phyloP scores from a whole-genome alignment of 2,329 filamentous ascomycete genomes.

The Neonectria hederae region DNA sequence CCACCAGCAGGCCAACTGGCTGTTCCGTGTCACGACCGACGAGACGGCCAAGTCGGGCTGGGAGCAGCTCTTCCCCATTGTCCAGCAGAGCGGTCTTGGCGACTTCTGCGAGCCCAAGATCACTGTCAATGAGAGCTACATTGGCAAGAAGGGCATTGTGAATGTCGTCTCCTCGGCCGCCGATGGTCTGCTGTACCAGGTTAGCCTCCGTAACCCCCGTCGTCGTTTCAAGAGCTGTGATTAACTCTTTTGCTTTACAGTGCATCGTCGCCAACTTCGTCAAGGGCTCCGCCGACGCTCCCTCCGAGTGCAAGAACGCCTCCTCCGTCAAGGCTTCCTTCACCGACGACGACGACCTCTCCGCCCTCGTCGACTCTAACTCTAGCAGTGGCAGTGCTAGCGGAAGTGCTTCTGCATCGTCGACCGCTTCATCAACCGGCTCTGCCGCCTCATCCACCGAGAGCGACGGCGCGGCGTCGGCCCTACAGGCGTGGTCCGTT shows the following conservation, averaged over 20 bases:
- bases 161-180: conserved; percentile 60
- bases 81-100: conserved; percentile 64
- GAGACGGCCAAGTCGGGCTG: conserved; percentile 58
- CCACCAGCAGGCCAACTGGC: conserved; percentile 64
- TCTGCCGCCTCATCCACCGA: conserved; percentile 34
- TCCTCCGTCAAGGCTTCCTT: conserved; percentile 46
- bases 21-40: conserved; percentile 67
- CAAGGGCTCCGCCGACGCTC: conserved; percentile 46
- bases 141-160: conserved; percentile 65
- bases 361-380: conserved; percentile 44
- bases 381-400: conserved; percentile 18
- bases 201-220: conserved; percentile 41
- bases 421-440: conserved; percentile 31
- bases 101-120: conserved; percentile 62
- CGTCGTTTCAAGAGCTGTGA: too few relatives aligned
- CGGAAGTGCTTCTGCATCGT: conserved; percentile 10
- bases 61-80: conserved; percentile 63
- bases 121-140: conserved; percentile 59
- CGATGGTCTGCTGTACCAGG: conserved; percentile 67
- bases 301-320: conserved; percentile 49
- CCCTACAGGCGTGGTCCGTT: conserved; percentile 37
- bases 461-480: conserved; percentile 38
- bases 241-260: conserved; percentile 44
- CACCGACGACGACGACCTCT: conserved; percentile 46
- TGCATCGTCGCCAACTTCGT: conserved; percentile 67